Percentiles rank a stretch among this genome's conserved stretches.
Evolutionary conservation across 2,329 filamentous ascomycete genomes (phyloP).

Genomic region (Hypoxylon rubiginosum): DNA sequence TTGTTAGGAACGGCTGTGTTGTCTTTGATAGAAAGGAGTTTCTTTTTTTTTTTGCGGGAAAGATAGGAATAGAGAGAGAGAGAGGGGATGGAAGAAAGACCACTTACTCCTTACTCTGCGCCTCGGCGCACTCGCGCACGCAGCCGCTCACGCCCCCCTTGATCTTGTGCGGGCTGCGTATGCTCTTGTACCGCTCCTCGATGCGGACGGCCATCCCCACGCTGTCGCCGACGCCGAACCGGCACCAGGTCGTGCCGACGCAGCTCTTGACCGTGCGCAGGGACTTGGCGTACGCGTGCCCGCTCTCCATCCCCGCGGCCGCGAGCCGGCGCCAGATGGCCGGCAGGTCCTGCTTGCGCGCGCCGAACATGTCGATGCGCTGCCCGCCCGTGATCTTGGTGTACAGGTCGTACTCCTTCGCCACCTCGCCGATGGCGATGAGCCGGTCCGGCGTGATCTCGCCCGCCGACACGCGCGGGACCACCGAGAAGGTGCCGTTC

Average conservation of each 20-base stretch:
- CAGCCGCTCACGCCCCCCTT: conserved; percentile 93
- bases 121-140: conserved; percentile 92
- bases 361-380: conserved; percentile 93
- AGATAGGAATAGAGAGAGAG: background rate
- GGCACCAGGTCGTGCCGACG: conserved; percentile 91
- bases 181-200: conserved; percentile 92
- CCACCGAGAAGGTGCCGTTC: conserved; percentile 90
- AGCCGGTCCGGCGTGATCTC: conserved; percentile 91
- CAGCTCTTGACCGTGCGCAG: conserved; percentile 92
- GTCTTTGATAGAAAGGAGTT: background rate
- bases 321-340: conserved; percentile 86
- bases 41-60: background rate
- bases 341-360: conserved; percentile 86
- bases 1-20: conserved; percentile 27
- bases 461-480: conserved; percentile 84
- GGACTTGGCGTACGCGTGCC: conserved; percentile 91
- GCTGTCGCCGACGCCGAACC: conserved; percentile 89
- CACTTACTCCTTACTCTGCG: conserved; percentile 87
- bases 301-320: conserved; percentile 88
- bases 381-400: conserved; percentile 94
- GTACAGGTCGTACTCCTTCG: conserved; percentile 86
- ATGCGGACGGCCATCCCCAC: conserved; percentile 90
- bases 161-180: conserved; percentile 89
- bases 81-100: background rate
- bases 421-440: conserved; percentile 85